phyloP scores from a whole-genome alignment of 1,284 basidiomycete species.

The Sporisorium scitamineum region DNA sequence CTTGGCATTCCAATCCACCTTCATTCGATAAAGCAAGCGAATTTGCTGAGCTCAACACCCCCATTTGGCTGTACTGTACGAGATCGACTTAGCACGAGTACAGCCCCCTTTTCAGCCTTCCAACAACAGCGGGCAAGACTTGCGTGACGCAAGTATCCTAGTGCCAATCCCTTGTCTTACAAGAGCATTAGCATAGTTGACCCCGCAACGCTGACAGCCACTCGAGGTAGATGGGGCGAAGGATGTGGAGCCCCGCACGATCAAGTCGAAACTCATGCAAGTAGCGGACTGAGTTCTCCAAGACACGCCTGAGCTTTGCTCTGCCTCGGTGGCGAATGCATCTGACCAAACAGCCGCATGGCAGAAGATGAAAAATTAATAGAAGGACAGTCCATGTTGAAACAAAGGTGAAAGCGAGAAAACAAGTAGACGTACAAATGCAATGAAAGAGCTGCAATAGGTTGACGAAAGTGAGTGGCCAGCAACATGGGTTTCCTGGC shows the following conservation, averaged over 20 bases:
- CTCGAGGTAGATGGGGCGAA: neutral
- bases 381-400: neutral
- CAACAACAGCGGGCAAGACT: neutral
- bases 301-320: neutral
- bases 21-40: neutral
- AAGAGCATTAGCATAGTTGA: neutral
- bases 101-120: neutral
- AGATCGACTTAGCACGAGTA: no score
- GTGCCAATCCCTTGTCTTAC: neutral
- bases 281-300: no score
- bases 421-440: neutral
- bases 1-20: conserved; percentile 15
- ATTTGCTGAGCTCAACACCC: neutral
- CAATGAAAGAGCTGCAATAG: neutral
- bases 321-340: neutral
- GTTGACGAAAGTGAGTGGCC: neutral
- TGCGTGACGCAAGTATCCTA: neutral
- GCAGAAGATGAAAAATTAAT: neutral
- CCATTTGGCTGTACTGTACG: no score
- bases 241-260: neutral
- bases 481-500: neutral
- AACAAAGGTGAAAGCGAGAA: neutral
- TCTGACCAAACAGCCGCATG: no score
- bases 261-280: neutral
- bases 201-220: neutral